Evolutionary conservation across 2,329 filamentous ascomycete species (phyloP), one percentile per base, ranked within the genome.

Genomic region (Dothistroma septosporum): DNA sequence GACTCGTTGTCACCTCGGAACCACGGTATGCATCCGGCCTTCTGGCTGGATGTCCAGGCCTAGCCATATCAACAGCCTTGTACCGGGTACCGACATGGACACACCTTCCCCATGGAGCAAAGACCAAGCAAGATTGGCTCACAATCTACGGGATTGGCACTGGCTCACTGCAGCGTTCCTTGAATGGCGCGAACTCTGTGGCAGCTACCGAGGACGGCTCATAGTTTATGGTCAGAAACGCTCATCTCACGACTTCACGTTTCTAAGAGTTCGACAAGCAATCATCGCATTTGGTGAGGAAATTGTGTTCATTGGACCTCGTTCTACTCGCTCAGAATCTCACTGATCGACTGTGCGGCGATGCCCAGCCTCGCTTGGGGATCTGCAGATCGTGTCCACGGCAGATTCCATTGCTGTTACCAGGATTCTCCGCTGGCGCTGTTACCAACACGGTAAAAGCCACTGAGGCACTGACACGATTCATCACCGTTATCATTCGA

Each of bases 61-160:
- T 54, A 58, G 60, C 60, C 60, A 61, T 22, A 59, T 21, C 24
- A 31, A 11, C 63, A 59, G 61, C 65, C 63, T 63, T 60, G 47
- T 60, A 63, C 61, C 63, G 63, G 60, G 60, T 59, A 46, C 35
- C 33, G 48, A 49, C 31, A 46, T 44, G 41, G 16, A 37, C 41
- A 12, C 62, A 57, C 53, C 54, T 61, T 37, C 59, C 61, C 61
- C 55, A 55, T 55, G 31, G 53, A 64, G 59, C 55, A 46, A 56
- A 28, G 24, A 58, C 58, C 53, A 59, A 60, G 58, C 61, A 61
- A 65, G 65, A 67, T 67, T 67, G 61, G 61, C 63, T 67, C 59
- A 55, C 61, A 61, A 57, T 64, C 59, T 58, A 22, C 47, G 44
- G 63, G 32, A 62, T 62, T 64, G 64, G 54, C 62, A 63, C 53